Base-by-base conservation (phyloP, 1,284 basidiomycete genomes). In the Cryptococcus jaspeensis region DNA sequence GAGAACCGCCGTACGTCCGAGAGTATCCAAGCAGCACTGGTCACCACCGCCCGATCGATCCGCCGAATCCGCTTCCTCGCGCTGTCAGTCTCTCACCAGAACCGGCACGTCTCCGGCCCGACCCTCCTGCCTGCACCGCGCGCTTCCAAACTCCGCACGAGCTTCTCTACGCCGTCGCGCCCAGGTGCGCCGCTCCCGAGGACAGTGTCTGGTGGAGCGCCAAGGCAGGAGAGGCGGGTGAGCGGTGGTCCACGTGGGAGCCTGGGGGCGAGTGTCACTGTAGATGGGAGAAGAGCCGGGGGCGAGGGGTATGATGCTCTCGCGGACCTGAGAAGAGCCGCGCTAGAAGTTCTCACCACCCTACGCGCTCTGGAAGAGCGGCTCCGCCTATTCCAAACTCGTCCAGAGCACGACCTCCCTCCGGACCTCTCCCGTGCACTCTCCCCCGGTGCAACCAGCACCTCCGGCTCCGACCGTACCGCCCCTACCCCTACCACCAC, bases 321-420 rank as follows among this genome's bases (percentile, higher is more conserved):
- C 12, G 56, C 52, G 2, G 63, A 64, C 35, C 44, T 74, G n/a
- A 52, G 73, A 20, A 71, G 67, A 49, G 66, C 70, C 1, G 76
- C 75, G 1, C 54, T 78, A 37, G 74, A 76, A 15, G 70, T 78
- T 0, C 58, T 78, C 13, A 65, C 65, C 5, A 53, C 62, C 18
- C 59, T 78, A 13, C 50, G 75, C 39, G 59, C 51, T 0, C 53
- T 77, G 18, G 76, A 78, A 58, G 76, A 78, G 53, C 50, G 59
- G 3, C 52, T 72, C 6, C 53, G 73, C 4, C 40, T 67, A 9
- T 55, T 59, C 16, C 22, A 18, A 18, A n/a, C 25, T 9, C 28
- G 28, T 5, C 28, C 28, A 25, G 32, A 55, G 20, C n/a, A 11
- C 25, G 52, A 38, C 11, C 36, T 25, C n/a, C 9, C 18, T 18